Evolutionary conservation across 208 protist genomes (phyloP), one percentile per base, ranked within the genome.

Genomic region (Trypanosoma rangeli): DNA sequence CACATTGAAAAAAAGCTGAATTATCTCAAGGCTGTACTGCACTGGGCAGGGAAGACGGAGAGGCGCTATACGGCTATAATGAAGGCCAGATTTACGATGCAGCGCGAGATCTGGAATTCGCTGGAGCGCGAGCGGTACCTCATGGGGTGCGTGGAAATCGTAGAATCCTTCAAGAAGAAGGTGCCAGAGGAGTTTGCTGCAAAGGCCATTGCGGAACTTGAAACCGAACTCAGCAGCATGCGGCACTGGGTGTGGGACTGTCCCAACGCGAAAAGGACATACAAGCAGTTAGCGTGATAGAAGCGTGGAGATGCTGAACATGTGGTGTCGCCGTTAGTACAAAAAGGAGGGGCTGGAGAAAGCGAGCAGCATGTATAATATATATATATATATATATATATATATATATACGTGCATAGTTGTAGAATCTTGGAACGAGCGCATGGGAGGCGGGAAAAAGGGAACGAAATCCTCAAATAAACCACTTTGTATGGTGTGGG

Each of bases 181-280:
- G 79, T 96, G 29, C 87, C 89, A 9, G 79, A 84, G 65, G 89
- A 96, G 76, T 87, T 94, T 68, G 77, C 79, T 33, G 57, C 73
- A 26, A 96, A 96, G 79, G 83, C 82, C 35, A 83, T 94, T 78
- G 76, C 72, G 55, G 89, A 96, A 78, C 79, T 96, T 54, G 76
- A 94, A 68, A 75, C 90, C 44, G 73, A 87, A 31, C 78, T 96
- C 24, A 76, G 84, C 37, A 89, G 84, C 73, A 82, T 96, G 76
- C 92, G 92, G 59, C 92, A 96, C 80, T 96, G 92, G 92, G 78
- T 94, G 44, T 92, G 77, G 73, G 92, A 94, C 72, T 94, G 87
- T 72, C 92, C 92, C n/a, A 94, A 94, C 63, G 87, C 76, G 57
- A 96, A 96, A 83, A 78, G 86, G 53, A 91, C 83, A 53, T 96